Evolutionary conservation across 148 eudicot species (phyloP), one percentile per base, ranked within the genome.

Genomic region (Amaranthus cruentus): DNA sequence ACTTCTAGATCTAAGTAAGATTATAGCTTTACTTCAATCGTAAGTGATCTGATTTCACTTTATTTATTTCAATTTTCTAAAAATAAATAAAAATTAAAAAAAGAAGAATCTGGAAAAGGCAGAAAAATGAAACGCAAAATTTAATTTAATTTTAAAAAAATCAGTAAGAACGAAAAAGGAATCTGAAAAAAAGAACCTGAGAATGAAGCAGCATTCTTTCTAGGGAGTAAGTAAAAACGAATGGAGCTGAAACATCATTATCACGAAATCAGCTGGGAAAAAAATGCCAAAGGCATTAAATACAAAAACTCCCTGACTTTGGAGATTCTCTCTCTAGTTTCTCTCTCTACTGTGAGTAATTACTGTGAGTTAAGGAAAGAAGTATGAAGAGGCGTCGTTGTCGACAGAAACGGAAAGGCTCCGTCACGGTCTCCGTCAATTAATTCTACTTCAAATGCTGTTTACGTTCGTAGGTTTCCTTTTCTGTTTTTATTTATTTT

Each of bases 21-120:
- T 49, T 48, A 42, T 56, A 71, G 75, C 75, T 80, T 80, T 80
- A 75, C 82, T 75, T 80, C 72, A 75, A 72, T 72, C 61, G 64
- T 60, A 76, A 61, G 74, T 62, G 65, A 69, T 60, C 77, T 57
- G 21, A 75, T 75, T 66, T 50, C 9, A 67, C 21, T 50, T 6
- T 3, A n/a, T 5, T 18, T 50, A 57, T 28, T 28, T 28, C 38
- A 28, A 28, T 28, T 28, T 28, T 28, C 38, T 2, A 28, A 28
- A 28, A 28, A 28, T 28, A 28, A 28, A 28, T 28, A 28, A 28
- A 28, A 28, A 0, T 28, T 0, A 28, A 28, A 28, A 28, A 28
- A 28, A 28, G 38, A 28, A 28, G 38, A 28, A 28, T 28, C 38
- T 28, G 38, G 38, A 28, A 28, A 28, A 28, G 38, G 1, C 1